A percentile compares a stretch with the other conserved stretches of the same genome.
Evolutionary conservation across 176 grass and related monocot genomes (phyloP).

Genomic region (Coix lacrymajobi): DNA sequence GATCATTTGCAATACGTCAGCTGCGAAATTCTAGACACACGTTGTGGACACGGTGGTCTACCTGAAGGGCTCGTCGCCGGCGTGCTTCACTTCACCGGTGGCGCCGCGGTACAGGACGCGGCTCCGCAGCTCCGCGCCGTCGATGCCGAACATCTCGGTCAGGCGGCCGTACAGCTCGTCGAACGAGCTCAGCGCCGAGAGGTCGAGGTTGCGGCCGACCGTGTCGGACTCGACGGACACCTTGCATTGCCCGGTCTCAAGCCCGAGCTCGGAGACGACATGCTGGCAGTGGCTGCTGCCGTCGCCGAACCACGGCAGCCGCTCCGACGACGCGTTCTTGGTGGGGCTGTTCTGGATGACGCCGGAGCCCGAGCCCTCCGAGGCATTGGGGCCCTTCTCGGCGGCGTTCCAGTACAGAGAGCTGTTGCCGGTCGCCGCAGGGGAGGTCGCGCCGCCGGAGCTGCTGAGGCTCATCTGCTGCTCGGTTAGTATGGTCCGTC

Average conservation of each 20-base stretch:
- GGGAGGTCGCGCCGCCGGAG: conserved; percentile 9
- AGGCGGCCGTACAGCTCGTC: conserved; percentile 66
- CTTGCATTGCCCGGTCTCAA: conserved; percentile 73
- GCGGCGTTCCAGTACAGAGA: conserved; percentile 42
- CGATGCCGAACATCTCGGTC: conserved; percentile 67
- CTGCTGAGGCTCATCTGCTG: conserved; percentile 49
- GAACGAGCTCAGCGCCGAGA: conserved; percentile 55
- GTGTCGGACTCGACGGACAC: conserved; percentile 79
- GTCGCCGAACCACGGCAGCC: conserved; percentile 5
- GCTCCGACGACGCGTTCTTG: conserved; percentile 16
- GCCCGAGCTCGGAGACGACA: neutral
- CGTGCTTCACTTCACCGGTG: conserved; percentile 48
- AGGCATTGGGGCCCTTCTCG: conserved; percentile 52
- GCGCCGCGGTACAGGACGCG: conserved; percentile 68
- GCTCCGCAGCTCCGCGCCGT: conserved; percentile 53
- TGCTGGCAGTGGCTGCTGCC: neutral
- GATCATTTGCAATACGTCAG: neutral
- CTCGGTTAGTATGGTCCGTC: conserved; percentile 67
- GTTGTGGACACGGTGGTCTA: neutral
- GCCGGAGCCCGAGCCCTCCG: conserved; percentile 68
- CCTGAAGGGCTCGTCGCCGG: conserved; percentile 85
- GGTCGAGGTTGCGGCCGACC: conserved; percentile 76
- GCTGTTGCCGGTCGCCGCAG: conserved; percentile 4
- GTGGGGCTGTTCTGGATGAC: conserved; percentile 59
- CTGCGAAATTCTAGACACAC: neutral